These are phyloP conservation scores for Candolleomyces efflorescens DNA, from an alignment of 768 basidiomycete genomes.

Conservation along the genomic window DNA sequence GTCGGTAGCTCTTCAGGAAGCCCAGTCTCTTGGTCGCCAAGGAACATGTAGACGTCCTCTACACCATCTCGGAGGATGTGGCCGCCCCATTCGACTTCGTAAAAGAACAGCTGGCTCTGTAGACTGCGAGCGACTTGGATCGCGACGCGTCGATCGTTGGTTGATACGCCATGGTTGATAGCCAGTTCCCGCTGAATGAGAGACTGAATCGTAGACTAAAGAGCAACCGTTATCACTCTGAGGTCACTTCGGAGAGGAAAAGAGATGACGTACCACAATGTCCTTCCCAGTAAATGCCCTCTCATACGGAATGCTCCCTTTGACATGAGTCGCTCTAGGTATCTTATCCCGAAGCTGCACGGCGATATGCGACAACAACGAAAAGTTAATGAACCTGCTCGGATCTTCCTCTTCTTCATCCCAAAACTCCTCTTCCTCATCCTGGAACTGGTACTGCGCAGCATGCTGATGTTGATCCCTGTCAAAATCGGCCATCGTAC, in stretches of 20 bases:
- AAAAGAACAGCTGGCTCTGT: slow-evolving; percentile 90
- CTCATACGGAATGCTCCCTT: slow-evolving; percentile 89
- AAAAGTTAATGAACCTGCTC: slow-evolving; percentile 81
- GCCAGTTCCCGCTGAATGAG: slow-evolving; percentile 77
- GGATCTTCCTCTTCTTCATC: slow-evolving; percentile 48
- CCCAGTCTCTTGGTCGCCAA: slow-evolving; percentile 74
- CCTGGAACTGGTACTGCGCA: slow-evolving; percentile 25
- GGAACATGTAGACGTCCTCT: slow-evolving; percentile 93
- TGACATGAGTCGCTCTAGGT: slow-evolving; percentile 80
- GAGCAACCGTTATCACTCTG: not conserved
- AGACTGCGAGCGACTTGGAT: slow-evolving; percentile 85
- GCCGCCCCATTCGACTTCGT: slow-evolving; percentile 95
- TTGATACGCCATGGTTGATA: slow-evolving; percentile 59
- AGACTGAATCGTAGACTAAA: slow-evolving; percentile 78
- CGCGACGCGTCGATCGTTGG: slow-evolving; percentile 75
- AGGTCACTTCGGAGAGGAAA: not conserved
- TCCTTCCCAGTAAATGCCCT: slow-evolving; percentile 93
- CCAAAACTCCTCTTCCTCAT: slow-evolving; percentile 49
- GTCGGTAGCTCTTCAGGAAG: slow-evolving; percentile 75
- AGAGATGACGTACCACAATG: slow-evolving; percentile 22
- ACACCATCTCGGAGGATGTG: slow-evolving; percentile 81
- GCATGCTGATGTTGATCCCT: slow-evolving; percentile 7
- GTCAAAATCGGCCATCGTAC: slow-evolving; percentile 28
- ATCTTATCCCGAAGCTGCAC: slow-evolving; percentile 89
- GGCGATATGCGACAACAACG: slow-evolving; percentile 83